Evolutionary conservation across 495 filamentous ascomycete genomes (phyloP).

Genomic region (Tuber brumale): DNA sequence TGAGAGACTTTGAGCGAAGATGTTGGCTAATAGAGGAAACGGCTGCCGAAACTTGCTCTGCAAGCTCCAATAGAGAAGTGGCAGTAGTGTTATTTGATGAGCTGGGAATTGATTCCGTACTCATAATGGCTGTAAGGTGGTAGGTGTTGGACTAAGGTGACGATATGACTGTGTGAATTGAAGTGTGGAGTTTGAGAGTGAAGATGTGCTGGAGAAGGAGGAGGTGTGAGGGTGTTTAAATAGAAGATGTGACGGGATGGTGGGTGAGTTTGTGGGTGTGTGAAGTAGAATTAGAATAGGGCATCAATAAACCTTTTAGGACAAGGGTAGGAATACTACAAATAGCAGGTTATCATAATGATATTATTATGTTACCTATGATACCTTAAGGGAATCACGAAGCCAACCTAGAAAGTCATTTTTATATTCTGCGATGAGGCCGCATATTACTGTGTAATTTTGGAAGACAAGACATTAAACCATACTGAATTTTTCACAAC

Average conservation of each 20-base stretch:
- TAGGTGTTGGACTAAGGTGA: no score
- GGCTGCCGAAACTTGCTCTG: conserved; percentile 18
- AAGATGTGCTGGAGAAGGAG: background rate
- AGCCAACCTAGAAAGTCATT: background rate
- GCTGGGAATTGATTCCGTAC: background rate
- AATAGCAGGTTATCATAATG: background rate
- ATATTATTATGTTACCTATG: background rate
- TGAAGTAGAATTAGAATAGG: background rate
- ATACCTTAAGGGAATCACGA: background rate
- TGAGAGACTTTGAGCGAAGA: conserved; percentile 11
- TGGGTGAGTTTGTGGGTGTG: no score
- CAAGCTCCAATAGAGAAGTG: conserved; percentile 13
- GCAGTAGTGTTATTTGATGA: background rate
- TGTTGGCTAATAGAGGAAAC: conserved; percentile 10
- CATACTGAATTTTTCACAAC: no score
- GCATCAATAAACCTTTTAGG: background rate
- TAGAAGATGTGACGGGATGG: no score
- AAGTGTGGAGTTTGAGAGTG: background rate
- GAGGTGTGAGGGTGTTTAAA: background rate
- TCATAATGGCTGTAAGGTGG: background rate
- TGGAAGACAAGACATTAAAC: no score
- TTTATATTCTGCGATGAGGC: background rate
- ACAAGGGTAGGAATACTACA: background rate
- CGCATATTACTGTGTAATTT: no score
- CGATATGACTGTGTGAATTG: no score